Base-by-base conservation (phyloP, 371 early-diverging fungal species). In the Zopfochytrium polystomum region DNA sequence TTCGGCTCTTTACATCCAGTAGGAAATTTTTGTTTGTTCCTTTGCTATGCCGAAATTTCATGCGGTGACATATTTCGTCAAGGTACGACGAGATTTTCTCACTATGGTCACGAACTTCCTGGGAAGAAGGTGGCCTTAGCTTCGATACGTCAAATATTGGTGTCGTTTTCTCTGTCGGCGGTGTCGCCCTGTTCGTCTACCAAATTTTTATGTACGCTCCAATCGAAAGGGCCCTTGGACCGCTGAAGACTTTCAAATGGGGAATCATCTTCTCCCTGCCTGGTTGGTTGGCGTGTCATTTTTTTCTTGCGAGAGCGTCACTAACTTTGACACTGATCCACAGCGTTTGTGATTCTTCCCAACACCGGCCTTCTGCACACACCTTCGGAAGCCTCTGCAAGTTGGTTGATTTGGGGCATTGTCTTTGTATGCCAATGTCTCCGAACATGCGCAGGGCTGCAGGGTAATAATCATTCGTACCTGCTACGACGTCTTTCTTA, bases 41-140 rank as follows among this genome's bases (percentile, higher is more conserved):
- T n/a, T n/a, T n/a, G n/a, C n/a, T n/a, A n/a, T n/a, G 27, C 13
- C 27, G 51, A 30, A 13, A 9, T 31, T 25, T 48, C 29, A 47
- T 44, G 18, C 6, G 26, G n/a, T n/a, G n/a, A n/a, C n/a, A n/a
- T n/a, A n/a, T n/a, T n/a, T 23, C 38, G 11, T 18, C 38, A 7
- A 38, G 38, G 18, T 64, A 60, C 51, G 69, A 69, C 47, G 69
- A 69, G 32, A n/a, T 58, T 11, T 57, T 69, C 47, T 46, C 62
- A 9, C 35, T 71, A 5, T 67, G 64, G 63, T 33, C 67, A 3
- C 59, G 64, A 2, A 13, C 63, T 49, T 56, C 31, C 30, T 30
- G 20, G 22, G 46, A 13, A 64, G 67, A 27, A 67, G 71, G 2
- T 38, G 38, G 38, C 11, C 43, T 63, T 18, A 54, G 49, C 44